phyloP scores from a whole-genome alignment of 805 yeast genomes.

The Yarrowia keelungensis region DNA sequence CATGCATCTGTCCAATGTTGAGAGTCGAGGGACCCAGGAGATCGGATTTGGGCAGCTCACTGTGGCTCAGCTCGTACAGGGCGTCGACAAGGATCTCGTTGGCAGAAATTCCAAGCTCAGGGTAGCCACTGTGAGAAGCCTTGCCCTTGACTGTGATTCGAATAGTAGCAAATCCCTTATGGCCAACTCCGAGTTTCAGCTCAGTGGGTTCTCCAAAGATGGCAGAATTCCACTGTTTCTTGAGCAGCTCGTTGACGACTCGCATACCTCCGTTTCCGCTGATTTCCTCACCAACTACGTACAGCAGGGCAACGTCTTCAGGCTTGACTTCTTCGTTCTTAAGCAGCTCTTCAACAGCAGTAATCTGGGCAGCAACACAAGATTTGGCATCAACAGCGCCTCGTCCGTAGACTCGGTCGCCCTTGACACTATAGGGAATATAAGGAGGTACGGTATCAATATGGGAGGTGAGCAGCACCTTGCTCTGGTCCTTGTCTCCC shows the following conservation, averaged over 20 bases:
- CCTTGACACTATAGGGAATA: slow-evolving; percentile 57
- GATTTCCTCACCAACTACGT: slow-evolving; percentile 76
- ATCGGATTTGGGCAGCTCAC: slow-evolving; percentile 59
- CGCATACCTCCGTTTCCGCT: slow-evolving; percentile 61
- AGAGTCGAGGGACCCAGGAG: slow-evolving; percentile 67
- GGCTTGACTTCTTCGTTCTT: slow-evolving; percentile 55
- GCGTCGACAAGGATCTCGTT: slow-evolving; percentile 61
- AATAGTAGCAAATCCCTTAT: slow-evolving; percentile 63
- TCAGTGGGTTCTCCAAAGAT: slow-evolving; percentile 82
- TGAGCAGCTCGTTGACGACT: not conserved
- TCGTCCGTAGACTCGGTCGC: slow-evolving; percentile 64
- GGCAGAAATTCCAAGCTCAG: slow-evolving; percentile 70
- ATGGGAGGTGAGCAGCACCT: slow-evolving; percentile 65
- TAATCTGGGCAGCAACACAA: slow-evolving; percentile 68
- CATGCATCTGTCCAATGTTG: slow-evolving; percentile 64
- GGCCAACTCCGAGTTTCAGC: slow-evolving; percentile 70
- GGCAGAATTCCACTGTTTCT: slow-evolving; percentile 62
- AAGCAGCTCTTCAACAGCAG: slow-evolving; percentile 59
- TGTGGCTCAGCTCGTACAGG: slow-evolving; percentile 55
- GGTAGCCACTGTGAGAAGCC: slow-evolving; percentile 73
- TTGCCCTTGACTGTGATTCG: slow-evolving; percentile 59
- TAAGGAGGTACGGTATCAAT: slow-evolving; percentile 78
- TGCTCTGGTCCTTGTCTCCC: slow-evolving; percentile 56
- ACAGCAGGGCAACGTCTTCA: slow-evolving; percentile 66
- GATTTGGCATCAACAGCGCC: slow-evolving; percentile 78